Evolutionary conservation across 768 basidiomycete species (phyloP).

Genomic region (Mycena sanguinolenta): DNA sequence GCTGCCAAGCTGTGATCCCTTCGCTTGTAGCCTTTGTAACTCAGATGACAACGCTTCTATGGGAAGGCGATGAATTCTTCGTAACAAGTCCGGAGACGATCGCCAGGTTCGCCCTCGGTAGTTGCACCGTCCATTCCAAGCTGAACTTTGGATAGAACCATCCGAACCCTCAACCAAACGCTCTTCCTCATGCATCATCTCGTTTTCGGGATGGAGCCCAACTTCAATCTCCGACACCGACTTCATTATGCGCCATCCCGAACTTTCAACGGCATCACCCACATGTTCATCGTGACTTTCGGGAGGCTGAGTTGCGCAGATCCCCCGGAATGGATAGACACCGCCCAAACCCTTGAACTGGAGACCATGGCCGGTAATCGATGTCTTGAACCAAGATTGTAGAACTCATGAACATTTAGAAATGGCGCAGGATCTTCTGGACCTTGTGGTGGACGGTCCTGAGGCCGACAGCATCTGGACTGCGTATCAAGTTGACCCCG

Average conservation of each 20-base stretch:
- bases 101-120: slow-evolving; percentile 49
- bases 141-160: slow-evolving; percentile 53
- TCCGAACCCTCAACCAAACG: slow-evolving; percentile 65
- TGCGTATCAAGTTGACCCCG: slow-evolving; percentile 65
- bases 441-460: slow-evolving; percentile 79
- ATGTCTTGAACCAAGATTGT: background rate
- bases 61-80: slow-evolving; percentile 72
- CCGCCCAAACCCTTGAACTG: slow-evolving; percentile 55
- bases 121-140: slow-evolving; percentile 5
- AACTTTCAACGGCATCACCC: slow-evolving; percentile 71
- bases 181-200: slow-evolving; percentile 75
- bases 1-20: slow-evolving; percentile 72
- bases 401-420: slow-evolving; percentile 52
- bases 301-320: slow-evolving; percentile 82
- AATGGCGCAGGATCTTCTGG: slow-evolving; percentile 70
- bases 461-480: slow-evolving; percentile 77
- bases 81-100: slow-evolving; percentile 51
- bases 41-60: slow-evolving; percentile 67
- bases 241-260: slow-evolving; percentile 68
- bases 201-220: slow-evolving; percentile 62
- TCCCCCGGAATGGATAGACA: slow-evolving; percentile 70
- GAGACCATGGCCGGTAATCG: slow-evolving; percentile 57
- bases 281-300: slow-evolving; percentile 83
- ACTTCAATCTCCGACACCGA: slow-evolving; percentile 67
- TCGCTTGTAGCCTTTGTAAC: slow-evolving; percentile 71